Evolutionary conservation across 441 rosid species (phyloP).

Genomic region (Brassica balearica): DNA sequence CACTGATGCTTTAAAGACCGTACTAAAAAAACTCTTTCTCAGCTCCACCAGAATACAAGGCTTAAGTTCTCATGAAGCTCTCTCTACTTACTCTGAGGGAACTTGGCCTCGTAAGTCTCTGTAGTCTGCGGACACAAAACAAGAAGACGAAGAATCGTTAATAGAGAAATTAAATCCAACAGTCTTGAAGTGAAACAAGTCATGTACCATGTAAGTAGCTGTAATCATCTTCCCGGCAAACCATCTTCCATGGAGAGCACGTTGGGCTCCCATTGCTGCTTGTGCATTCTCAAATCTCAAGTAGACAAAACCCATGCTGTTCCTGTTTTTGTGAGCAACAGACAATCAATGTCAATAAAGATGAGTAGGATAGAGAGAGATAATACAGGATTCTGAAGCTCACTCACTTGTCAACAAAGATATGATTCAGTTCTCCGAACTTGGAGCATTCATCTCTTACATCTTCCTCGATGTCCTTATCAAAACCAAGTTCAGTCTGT

Average conservation of each 20-base stretch:
- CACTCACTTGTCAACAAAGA: constrained; percentile 83
- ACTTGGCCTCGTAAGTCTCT: not conserved
- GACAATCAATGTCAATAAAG: not conserved
- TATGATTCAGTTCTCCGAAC: constrained; percentile 77
- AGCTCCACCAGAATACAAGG: constrained; percentile 1
- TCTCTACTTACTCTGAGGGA: not conserved
- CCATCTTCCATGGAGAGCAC: constrained; percentile 97
- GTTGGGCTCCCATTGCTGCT: constrained; percentile 74
- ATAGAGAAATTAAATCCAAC: not conserved
- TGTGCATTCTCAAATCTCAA: constrained; percentile 69
- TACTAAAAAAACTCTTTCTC: not conserved
- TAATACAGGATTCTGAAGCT: not conserved
- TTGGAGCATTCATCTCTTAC: constrained; percentile 85
- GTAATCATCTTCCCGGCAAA: constrained; percentile 99
- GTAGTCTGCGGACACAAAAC: not conserved
- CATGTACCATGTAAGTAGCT: constrained; percentile 55
- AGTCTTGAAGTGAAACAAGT: not conserved
- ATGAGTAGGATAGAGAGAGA: not conserved
- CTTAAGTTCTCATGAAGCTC: not conserved
- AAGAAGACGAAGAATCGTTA: not conserved
- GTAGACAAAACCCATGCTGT: constrained; percentile 85
- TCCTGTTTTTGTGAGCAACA: constrained; percentile 53
- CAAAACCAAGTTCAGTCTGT: constrained; percentile 91
- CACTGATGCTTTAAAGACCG: constrained; percentile 1
- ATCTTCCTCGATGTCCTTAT: constrained; percentile 91